Conservation (phyloP, 495 filamentous ascomycete species). For the Xylaria acuta region DNA sequence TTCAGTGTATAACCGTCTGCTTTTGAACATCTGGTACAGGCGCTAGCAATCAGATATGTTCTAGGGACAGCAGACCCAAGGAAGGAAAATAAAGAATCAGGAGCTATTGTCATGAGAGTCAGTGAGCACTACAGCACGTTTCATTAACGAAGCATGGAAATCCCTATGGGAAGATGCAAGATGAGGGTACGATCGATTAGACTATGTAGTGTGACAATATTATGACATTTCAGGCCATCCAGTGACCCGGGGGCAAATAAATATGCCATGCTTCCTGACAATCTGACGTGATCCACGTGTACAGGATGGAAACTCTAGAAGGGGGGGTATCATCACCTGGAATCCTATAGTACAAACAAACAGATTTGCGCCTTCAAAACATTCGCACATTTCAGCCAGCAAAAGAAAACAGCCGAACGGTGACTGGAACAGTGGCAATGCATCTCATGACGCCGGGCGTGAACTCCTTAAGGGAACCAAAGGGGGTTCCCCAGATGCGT, state of each 20-base stretch:
- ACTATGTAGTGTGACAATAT: background rate
- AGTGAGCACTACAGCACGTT: background rate
- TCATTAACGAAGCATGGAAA: background rate
- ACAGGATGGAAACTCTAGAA: background rate
- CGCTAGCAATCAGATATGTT: background rate
- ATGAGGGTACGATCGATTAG: background rate
- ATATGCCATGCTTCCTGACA: background rate
- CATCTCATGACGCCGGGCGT: background rate
- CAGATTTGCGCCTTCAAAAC: background rate
- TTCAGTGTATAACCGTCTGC: too few species aligned
- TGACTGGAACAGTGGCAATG: background rate
- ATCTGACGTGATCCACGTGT: background rate
- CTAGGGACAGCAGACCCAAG: background rate
- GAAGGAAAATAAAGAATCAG: background rate
- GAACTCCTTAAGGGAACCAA: conserved; percentile 13
- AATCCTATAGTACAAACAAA: conserved; percentile 19
- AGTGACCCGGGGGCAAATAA: background rate
- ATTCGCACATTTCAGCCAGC: background rate
- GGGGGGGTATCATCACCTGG: conserved; percentile 20
- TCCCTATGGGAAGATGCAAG: background rate
- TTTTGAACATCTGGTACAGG: background rate
- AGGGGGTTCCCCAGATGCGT: conserved; percentile 14
- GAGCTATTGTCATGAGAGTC: background rate
- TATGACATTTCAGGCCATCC: background rate
- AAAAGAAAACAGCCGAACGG: background rate